phyloP scores from a whole-genome alignment of 768 basidiomycete genomes.

The Suillus subaureus region DNA sequence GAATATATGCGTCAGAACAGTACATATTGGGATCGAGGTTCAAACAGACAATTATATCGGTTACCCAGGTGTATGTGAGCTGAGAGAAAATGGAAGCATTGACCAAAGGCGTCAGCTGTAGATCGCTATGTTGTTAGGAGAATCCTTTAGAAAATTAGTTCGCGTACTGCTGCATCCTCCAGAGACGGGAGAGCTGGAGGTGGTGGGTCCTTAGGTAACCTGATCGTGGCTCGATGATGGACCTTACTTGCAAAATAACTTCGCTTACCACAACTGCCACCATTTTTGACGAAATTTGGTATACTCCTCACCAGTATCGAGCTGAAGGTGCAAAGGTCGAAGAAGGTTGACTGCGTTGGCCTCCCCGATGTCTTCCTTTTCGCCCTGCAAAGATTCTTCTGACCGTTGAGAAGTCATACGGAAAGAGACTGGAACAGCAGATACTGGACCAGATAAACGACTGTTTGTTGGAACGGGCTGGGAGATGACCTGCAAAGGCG shows the following conservation, averaged over 20 bases:
- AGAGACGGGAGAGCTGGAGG: constrained; percentile 56
- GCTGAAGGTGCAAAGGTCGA: constrained; percentile 28
- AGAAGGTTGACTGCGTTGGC: background rate
- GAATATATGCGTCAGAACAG: background rate
- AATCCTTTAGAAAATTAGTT: background rate
- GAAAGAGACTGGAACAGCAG: background rate
- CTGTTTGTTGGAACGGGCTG: background rate
- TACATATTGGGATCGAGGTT: background rate
- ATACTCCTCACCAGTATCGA: constrained; percentile 42
- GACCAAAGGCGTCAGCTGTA: constrained; percentile 57
- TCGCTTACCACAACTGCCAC: constrained; percentile 57
- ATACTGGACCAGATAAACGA: background rate
- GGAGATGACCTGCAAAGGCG: background rate
- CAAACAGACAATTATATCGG: constrained; percentile 52
- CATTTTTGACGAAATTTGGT: constrained; percentile 46
- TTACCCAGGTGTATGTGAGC: constrained; percentile 69
- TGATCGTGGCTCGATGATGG: constrained; percentile 21
- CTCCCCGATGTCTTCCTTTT: background rate
- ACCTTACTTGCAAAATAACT: background rate
- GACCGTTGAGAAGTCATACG: background rate
- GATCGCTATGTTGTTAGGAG: background rate
- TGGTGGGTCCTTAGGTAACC: constrained; percentile 63
- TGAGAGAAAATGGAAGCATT: constrained; percentile 58
- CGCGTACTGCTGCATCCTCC: constrained; percentile 51
- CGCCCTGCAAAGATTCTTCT: background rate